These are phyloP conservation scores for Xenoacremonium recifei DNA, from an alignment of 2,329 filamentous ascomycete species.

Conservation along the genomic window DNA sequence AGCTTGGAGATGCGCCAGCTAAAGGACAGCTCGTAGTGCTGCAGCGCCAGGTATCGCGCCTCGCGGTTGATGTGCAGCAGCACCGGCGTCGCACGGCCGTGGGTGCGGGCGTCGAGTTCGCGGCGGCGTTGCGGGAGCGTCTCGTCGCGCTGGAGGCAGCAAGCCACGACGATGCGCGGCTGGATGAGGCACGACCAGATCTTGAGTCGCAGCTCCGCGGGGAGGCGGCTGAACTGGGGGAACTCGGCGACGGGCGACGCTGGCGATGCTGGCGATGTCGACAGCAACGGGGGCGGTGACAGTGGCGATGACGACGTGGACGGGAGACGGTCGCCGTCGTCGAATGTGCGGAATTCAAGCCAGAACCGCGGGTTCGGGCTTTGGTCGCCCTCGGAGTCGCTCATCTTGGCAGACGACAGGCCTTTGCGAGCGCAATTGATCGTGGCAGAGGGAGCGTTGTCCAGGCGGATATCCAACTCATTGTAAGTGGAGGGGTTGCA, in stretches of 20 bases:
- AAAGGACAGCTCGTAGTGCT: constrained; percentile 46
- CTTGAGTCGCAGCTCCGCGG: constrained; percentile 46
- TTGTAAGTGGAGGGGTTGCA: no score
- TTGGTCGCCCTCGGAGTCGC: constrained; percentile 22
- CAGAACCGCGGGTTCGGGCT: constrained; percentile 35
- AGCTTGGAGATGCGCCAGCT: constrained; percentile 44
- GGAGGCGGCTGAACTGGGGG: constrained; percentile 39
- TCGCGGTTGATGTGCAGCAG: constrained; percentile 46
- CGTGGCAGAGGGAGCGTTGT: no score
- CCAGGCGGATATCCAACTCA: no score
- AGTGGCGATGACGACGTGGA: constrained; percentile 5
- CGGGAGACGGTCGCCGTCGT: constrained; percentile 35
- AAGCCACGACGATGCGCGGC: constrained; percentile 44
- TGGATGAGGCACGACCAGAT: constrained; percentile 45
- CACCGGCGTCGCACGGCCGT: constrained; percentile 33
- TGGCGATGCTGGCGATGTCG: not conserved
- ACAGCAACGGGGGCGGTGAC: not conserved
- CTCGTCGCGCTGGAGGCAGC: constrained; percentile 38
- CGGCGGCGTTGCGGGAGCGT: constrained; percentile 25
- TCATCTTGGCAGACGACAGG: no score
- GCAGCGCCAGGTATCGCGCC: constrained; percentile 39
- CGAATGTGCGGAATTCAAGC: constrained; percentile 45
- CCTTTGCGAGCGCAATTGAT: no score
- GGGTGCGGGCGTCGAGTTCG: constrained; percentile 26
- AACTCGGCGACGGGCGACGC: constrained; percentile 24